Conservation (phyloP, 805 yeast species). For the Clavispora asparagi region DNA sequence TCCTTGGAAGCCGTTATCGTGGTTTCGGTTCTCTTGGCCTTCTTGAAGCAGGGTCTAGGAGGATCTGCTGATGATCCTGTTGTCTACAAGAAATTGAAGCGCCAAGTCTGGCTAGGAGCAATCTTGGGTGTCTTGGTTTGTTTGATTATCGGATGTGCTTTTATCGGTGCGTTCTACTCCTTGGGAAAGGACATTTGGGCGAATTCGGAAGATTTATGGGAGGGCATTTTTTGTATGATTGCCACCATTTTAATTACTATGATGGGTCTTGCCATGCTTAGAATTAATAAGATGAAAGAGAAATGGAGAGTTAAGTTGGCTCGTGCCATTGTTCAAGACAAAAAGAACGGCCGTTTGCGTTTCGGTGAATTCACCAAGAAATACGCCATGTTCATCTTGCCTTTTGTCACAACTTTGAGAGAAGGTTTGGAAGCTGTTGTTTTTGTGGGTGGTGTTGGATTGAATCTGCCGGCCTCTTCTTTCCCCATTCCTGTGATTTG, state of each 20-base stretch:
- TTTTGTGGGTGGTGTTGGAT: constrained; percentile 44
- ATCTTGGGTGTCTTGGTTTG: constrained; percentile 69
- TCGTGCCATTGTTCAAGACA: constrained; percentile 62
- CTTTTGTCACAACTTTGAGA: constrained; percentile 86
- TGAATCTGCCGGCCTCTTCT: constrained; percentile 35
- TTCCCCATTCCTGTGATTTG: constrained; percentile 91
- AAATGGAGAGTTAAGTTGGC: constrained; percentile 97
- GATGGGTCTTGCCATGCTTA: constrained; percentile 96
- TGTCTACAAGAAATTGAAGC: constrained; percentile 54
- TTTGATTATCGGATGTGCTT: constrained; percentile 82
- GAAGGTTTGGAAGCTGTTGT: constrained; percentile 71
- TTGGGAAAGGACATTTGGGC: constrained; percentile 82
- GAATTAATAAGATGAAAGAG: constrained; percentile 92
- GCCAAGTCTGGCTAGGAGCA: constrained; percentile 88
- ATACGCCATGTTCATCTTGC: constrained; percentile 84
- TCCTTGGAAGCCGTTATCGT: constrained; percentile 88
- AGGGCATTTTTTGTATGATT: constrained; percentile 87
- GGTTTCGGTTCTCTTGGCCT: constrained; percentile 86
- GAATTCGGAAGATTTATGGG: constrained; percentile 90
- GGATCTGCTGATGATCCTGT: constrained; percentile 36
- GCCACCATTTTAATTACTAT: constrained; percentile 84
- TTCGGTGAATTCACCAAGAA: constrained; percentile 57
- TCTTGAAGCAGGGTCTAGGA: constrained; percentile 85
- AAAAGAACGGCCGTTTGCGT: constrained; percentile 50
- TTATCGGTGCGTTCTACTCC: constrained; percentile 89